Evolutionary conservation across 768 basidiomycete species (phyloP).

Genomic region (Lactarius tabidus): DNA sequence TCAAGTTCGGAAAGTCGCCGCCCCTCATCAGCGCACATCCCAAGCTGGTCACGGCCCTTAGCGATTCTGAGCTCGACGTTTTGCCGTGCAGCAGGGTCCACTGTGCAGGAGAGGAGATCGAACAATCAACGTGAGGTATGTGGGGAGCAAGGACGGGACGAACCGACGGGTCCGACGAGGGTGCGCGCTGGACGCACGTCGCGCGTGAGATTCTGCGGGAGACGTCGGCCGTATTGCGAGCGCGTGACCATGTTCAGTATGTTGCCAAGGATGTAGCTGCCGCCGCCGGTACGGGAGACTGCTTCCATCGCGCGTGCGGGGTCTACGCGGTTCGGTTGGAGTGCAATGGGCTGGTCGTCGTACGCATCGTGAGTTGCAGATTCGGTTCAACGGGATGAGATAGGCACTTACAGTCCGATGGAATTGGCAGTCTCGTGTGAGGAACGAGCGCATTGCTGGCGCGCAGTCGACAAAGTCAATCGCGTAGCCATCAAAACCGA

Average conservation of each 20-base stretch:
- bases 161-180: conserved; percentile 54
- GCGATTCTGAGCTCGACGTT: conserved; percentile 46
- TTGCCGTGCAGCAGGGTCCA: conserved; percentile 58
- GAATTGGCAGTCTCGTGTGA: conserved; percentile 58
- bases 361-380: not conserved
- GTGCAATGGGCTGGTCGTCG: conserved; percentile 58
- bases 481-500: conserved; percentile 80
- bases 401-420: conserved; percentile 64
- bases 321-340: conserved; percentile 48
- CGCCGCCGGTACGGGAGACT: conserved; percentile 53
- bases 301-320: conserved; percentile 54
- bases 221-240: conserved; percentile 65
- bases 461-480: conserved; percentile 79
- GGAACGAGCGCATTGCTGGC: conserved; percentile 64
- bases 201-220: conserved; percentile 57
- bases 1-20: conserved; percentile 38
- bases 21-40: conserved; percentile 40
- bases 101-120: too few species aligned
- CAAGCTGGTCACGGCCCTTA: conserved; percentile 42
- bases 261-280: conserved; percentile 56
- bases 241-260: conserved; percentile 59
- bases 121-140: not conserved
- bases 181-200: conserved; percentile 51
- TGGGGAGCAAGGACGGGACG: conserved; percentile 27
- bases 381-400: not conserved